phyloP scores from a whole-genome alignment of 768 basidiomycete species.

The Agaricus bisporus region DNA sequence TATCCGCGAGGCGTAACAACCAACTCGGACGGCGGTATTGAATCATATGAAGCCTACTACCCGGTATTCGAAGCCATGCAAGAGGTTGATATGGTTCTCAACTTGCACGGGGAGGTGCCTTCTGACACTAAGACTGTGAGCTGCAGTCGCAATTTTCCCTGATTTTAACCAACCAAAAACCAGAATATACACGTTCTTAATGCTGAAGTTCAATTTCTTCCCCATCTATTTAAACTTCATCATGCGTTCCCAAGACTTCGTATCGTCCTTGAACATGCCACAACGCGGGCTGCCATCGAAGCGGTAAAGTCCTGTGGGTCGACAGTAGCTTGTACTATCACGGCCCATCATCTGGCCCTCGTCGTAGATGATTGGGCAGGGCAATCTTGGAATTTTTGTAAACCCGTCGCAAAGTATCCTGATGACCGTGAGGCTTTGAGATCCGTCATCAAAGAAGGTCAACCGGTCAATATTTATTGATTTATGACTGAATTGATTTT shows the following conservation, averaged over 20 bases:
- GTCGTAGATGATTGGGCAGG: slow-evolving; percentile 97
- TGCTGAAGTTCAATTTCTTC: slow-evolving; percentile 85
- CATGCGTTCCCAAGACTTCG: slow-evolving; percentile 79
- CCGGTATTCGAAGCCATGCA: slow-evolving; percentile 93
- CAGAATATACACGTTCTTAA: slow-evolving; percentile 92
- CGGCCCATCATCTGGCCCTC: slow-evolving; percentile 90
- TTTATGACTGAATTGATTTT: background rate
- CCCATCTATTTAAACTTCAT: slow-evolving; percentile 81
- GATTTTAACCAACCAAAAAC: slow-evolving; percentile 17
- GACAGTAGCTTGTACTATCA: slow-evolving; percentile 95
- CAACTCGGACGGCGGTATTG: slow-evolving; percentile 93
- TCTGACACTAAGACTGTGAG: slow-evolving; percentile 48
- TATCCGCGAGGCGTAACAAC: slow-evolving; percentile 98
- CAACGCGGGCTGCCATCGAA: slow-evolving; percentile 86
- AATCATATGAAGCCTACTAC: slow-evolving; percentile 92
- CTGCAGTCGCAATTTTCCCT: slow-evolving; percentile 26
- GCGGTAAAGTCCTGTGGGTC: slow-evolving; percentile 70
- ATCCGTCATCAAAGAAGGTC: slow-evolving; percentile 72
- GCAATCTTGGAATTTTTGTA: slow-evolving; percentile 94
- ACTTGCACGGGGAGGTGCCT: slow-evolving; percentile 95
- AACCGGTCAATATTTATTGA: slow-evolving; percentile 1
- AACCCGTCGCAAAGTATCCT: slow-evolving; percentile 95
- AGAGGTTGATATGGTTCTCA: slow-evolving; percentile 88
- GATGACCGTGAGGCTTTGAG: slow-evolving; percentile 82
- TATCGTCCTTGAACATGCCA: slow-evolving; percentile 97